Conservation (phyloP, 768 basidiomycete species). For the Kwoniella sp. region DNA sequence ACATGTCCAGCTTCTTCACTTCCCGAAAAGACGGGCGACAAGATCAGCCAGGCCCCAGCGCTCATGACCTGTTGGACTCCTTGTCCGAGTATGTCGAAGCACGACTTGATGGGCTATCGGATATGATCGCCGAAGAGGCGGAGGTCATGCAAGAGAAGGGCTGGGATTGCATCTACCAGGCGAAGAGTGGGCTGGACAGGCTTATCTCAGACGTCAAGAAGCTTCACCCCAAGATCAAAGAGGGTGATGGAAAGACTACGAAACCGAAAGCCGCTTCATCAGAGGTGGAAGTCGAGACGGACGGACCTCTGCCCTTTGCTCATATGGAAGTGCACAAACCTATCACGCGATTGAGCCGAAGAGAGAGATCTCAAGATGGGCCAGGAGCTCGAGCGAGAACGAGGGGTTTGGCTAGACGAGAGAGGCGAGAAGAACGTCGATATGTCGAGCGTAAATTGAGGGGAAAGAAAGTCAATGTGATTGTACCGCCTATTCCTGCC, state of each 20-base stretch:
- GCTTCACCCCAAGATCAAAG: neutral
- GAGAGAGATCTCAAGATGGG: neutral
- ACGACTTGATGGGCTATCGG: conserved; percentile 12
- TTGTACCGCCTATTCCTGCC: conserved; percentile 4
- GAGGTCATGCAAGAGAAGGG: conserved; percentile 22
- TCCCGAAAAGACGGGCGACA: neutral
- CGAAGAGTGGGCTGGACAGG: conserved; percentile 16
- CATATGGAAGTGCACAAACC: conserved; percentile 3
- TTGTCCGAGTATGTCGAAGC: conserved; percentile 14
- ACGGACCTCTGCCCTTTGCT: conserved; percentile 21
- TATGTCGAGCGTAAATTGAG: neutral
- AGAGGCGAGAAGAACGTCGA: conserved; percentile 1
- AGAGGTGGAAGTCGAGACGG: conserved; percentile 11
- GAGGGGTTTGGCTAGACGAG: conserved; percentile 4
- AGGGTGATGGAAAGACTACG: neutral
- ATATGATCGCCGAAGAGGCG: conserved; percentile 17
- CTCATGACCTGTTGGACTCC: conserved; percentile 12
- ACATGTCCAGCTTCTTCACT: conserved; percentile 5
- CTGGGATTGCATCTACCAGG: conserved; percentile 14
- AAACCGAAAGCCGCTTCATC: neutral
- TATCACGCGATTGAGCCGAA: neutral
- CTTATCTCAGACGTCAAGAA: conserved; percentile 16
- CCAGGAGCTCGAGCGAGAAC: neutral
- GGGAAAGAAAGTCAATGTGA: conserved; percentile 9
- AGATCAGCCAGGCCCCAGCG: neutral